Evolutionary conservation across 768 basidiomycete genomes (phyloP), one percentile per base, ranked within the genome.

Genomic region (Amyloporia xantha): DNA sequence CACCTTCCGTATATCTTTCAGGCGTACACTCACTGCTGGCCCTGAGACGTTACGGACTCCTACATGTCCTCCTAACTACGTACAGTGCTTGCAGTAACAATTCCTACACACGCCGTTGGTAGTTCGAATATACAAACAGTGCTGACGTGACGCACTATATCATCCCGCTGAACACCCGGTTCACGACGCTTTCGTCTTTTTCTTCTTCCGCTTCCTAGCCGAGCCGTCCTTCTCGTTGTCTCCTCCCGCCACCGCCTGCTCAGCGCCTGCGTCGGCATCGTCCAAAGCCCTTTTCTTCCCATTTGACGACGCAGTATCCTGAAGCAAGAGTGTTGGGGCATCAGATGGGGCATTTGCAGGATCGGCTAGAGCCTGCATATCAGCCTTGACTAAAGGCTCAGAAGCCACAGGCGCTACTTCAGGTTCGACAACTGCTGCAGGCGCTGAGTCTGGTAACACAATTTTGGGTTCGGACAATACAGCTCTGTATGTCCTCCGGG

Each of bases 401-500:
- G 40, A 4, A 7, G 19, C 27, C 9, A 40, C 13, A n/a, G 51
- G 6, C 30, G 44, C 30, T 10, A 17, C 21, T 13, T 26, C 11
- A 41, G 41, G 10, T 45, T 19, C 30, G 15, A 21, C 15, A 2
- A 15, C 24, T 10, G 44, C 12, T 27, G 33, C 38, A 5, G 13
- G 11, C 10, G 21, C 5, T 23, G 21, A 23, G 35, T 45, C 36
- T 2, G 83, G 82, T 1, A 88, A 62, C 10, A 91, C 73, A 9
- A 89, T 62, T 41, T 62, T 77, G 0, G 89, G 86, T 59, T 87
- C 85, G 2, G 88, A 90, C 19, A 91, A 67, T 1, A 91, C 76
- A 0, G 89, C 84, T 4, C 88, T 78, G 57, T 86, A 90, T 4
- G 87, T 90, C 59, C 78, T 80, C 26, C 90, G 84, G 1, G 88